Percentiles rank a stretch among this genome's conserved stretches.
Evolutionary conservation across 202 grass and related monocot species (phyloP).

Genomic region (Hordeum pubiflorum): DNA sequence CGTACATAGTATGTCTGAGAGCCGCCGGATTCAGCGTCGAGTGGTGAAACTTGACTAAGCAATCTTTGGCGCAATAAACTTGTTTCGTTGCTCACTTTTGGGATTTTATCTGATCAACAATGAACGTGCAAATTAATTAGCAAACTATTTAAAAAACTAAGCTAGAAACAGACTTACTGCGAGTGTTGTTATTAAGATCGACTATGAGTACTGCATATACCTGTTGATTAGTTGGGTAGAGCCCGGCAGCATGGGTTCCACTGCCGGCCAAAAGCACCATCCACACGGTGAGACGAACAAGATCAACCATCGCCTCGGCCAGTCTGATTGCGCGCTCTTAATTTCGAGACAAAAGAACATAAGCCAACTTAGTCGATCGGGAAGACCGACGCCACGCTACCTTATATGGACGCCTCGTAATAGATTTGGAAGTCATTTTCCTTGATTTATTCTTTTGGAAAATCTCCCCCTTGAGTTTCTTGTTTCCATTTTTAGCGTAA

Average conservation of each 20-base stretch:
- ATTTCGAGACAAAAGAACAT: background rate
- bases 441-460: background rate
- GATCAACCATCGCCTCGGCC: background rate
- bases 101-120: background rate
- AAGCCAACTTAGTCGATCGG: background rate
- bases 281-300: background rate
- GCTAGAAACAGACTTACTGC: background rate
- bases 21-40: background rate
- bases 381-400: background rate
- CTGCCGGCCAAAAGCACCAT: background rate
- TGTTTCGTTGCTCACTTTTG: background rate
- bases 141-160: background rate
- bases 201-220: background rate
- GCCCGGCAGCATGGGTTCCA: background rate
- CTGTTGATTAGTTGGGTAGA: background rate
- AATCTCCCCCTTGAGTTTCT: background rate
- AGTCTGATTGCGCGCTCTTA: background rate
- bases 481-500: background rate
- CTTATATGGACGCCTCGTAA: background rate
- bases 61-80: background rate
- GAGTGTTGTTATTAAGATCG: background rate
- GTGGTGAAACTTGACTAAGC: background rate
- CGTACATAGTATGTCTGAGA: background rate
- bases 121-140: background rate
- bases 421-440: background rate